A percentile compares a stretch with the other conserved stretches of the same genome.
Conservation (phyloP, 1,284 basidiomycete species). For the Microbotryum scabiosae region DNA sequence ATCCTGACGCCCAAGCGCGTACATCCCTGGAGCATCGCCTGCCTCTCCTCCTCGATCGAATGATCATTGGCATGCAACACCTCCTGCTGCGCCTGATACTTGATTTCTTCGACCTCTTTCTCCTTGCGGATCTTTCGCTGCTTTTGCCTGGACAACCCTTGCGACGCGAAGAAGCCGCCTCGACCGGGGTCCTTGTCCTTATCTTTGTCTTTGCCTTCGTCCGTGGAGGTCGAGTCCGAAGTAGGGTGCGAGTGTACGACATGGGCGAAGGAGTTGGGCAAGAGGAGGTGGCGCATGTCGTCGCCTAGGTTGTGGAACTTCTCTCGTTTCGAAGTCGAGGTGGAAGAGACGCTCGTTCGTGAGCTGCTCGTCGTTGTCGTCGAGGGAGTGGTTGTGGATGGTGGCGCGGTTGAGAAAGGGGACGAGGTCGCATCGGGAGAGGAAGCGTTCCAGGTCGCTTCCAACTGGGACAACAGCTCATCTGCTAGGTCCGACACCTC, state of each 20-base stretch:
- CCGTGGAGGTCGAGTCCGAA: background rate
- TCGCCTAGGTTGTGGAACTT: too few relatives aligned
- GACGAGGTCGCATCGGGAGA: background rate
- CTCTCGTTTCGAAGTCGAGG: too few relatives aligned
- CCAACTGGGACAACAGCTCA: conserved; percentile 31
- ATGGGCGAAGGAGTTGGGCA: too few relatives aligned
- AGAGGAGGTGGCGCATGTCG: too few relatives aligned
- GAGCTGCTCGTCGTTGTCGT: too few relatives aligned
- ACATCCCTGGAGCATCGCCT: conserved; percentile 23
- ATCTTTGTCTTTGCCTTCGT: too few relatives aligned
- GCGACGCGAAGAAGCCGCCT: too few relatives aligned
- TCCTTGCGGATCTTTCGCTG: conserved; percentile 20
- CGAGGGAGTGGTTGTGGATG: too few relatives aligned
- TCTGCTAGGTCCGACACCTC: conserved; percentile 33
- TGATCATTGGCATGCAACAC: conserved; percentile 25
- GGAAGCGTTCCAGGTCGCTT: conserved; percentile 6
- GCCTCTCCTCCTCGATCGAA: conserved; percentile 27
- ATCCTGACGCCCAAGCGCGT: conserved; percentile 23
- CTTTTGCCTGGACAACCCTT: conserved; percentile 15
- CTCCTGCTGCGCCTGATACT: conserved; percentile 24
- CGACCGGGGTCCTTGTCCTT: too few relatives aligned
- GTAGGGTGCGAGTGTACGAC: background rate
- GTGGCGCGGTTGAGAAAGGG: too few relatives aligned
- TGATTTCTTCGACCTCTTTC: conserved; percentile 19
- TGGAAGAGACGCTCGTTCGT: too few relatives aligned